Conservation (phyloP, 148 eudicot genomes). For the Oxyria digyna region DNA sequence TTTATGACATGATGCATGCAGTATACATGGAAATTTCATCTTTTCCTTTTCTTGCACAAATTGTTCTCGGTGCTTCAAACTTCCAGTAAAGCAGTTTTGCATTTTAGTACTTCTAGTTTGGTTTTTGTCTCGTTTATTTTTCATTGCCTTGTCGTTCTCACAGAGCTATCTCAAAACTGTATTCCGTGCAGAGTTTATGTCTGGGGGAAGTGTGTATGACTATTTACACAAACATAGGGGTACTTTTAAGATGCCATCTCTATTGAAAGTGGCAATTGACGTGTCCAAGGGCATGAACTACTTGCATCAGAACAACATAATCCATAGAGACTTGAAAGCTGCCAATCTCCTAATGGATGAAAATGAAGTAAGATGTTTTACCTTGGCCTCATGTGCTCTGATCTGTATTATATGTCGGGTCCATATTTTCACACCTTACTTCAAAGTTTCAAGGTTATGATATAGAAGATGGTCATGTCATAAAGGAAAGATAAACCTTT, state of each 20-base stretch:
- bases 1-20: neutral
- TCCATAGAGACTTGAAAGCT: slow-evolving; percentile 96
- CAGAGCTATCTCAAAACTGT: neutral
- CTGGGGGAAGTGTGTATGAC: slow-evolving; percentile 97
- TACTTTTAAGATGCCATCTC: slow-evolving; percentile 82
- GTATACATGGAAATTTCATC: neutral
- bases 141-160: neutral
- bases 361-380: slow-evolving; percentile 62
- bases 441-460: neutral
- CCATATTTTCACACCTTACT: neutral
- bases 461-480: neutral
- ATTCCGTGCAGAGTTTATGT: slow-evolving; percentile 70
- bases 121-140: neutral
- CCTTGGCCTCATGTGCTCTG: neutral
- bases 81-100: neutral
- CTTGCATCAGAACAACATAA: slow-evolving; percentile 94
- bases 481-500: neutral
- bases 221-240: slow-evolving; percentile 96
- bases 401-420: neutral
- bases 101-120: neutral
- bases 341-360: slow-evolving; percentile 99
- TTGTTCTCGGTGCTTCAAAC: neutral
- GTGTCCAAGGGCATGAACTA: slow-evolving; percentile 97
- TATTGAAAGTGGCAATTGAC: slow-evolving; percentile 85
- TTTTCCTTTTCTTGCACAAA: neutral